Evolutionary conservation across 179 eudicot genomes (phyloP), one percentile per base, ranked within the genome.

Genomic region (Gypsophila paniculata): DNA sequence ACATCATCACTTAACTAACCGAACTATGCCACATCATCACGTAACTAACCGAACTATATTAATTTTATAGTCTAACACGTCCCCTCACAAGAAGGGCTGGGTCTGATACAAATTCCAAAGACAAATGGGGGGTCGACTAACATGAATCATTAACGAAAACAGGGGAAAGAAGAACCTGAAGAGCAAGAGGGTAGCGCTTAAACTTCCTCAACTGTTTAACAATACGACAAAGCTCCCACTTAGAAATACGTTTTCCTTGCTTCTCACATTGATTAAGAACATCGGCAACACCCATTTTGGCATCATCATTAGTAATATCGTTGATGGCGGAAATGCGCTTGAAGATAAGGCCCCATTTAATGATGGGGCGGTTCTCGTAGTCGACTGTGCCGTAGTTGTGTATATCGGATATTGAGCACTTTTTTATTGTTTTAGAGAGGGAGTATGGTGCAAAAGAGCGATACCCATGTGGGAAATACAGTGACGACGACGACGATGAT

Each of bases 201-300:
- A 78, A 88, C 76, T 86, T 91, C 72, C 97, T 83, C 69, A 93
- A 85, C 80, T 93, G 93, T 72, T 80, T 88, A 22, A 86, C 85
- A 78, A 91, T 67, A 65, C 85, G 83, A 69, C 75, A 84, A 80
- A 93, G 84, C 71, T 91, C 97, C 97, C 97, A 89, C 63, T 91
- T 93, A 18, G 76, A 70, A 21, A 91, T 55, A 60, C 12, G 75
- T 65, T 81, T 91, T 17, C 98, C 93, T 22, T 83, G 84, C n/a
- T 81, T 88, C 65, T 93, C 96, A 72, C 70, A 72, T 82, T 81
- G 76, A 52, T 83, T 86, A 79, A 93, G 73, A 74, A 93, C 84
- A 72, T 73, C 72, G 46, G 83, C 78, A 55, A 86, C 83, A 14
- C 83, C 85, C 71, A 65, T 15, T 53, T 82, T 73, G 6, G 88